These are phyloP conservation scores for Suillus sp. DNA, from an alignment of 768 basidiomycete species.

Conservation along the genomic window DNA sequence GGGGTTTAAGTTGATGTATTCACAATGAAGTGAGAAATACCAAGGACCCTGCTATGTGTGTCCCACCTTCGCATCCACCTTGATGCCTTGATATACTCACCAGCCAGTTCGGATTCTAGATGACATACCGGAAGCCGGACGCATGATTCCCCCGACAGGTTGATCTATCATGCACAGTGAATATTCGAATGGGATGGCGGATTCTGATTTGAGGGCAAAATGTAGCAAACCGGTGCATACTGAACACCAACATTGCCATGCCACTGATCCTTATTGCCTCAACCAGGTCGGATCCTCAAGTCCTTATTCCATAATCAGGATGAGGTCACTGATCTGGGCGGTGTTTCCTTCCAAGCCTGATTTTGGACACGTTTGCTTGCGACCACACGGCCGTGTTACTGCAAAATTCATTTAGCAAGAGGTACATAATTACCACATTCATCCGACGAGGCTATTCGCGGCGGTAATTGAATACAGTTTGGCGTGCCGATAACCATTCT, in stretches of 20 bases:
- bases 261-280: background rate
- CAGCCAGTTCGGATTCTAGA: background rate
- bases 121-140: background rate
- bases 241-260: background rate
- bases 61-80: background rate
- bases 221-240: background rate
- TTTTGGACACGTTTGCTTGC: background rate
- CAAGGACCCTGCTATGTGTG: background rate
- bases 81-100: background rate
- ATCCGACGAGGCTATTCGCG: background rate
- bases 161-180: background rate
- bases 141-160: no score
- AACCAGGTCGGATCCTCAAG: background rate
- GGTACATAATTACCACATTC: background rate
- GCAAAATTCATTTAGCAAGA: slow-evolving; percentile 2
- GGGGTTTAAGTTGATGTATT: background rate
- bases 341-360: background rate
- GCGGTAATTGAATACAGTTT: background rate
- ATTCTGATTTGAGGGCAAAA: background rate
- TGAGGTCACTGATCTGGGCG: background rate
- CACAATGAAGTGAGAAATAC: background rate
- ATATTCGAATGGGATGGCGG: no score
- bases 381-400: background rate
- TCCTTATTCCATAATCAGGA: background rate
- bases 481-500: background rate